These are phyloP conservation scores for Calonectria hongkongensis DNA, from an alignment of 2,329 filamentous ascomycete species.

Conservation along the genomic window DNA sequence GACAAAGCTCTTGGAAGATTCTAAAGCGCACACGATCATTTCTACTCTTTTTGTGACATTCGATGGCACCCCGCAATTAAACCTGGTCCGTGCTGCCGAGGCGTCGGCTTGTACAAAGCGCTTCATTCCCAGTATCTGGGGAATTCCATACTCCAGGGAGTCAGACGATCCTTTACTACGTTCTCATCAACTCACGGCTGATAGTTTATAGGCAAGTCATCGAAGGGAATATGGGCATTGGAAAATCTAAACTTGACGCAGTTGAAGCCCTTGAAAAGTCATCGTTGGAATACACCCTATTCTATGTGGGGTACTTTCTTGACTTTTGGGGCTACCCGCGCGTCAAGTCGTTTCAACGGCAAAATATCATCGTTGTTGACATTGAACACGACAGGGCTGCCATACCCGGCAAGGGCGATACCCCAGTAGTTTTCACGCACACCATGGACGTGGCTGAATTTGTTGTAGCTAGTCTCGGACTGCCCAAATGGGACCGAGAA, in stretches of 20 bases:
- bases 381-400: not conserved
- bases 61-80: not conserved
- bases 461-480: not conserved
- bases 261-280: slow-evolving; percentile 2
- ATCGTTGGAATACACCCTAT: not conserved
- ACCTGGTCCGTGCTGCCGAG: not conserved
- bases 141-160: slow-evolving; percentile 2
- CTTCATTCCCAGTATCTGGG: slow-evolving; percentile 6
- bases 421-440: not conserved
- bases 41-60: not conserved
- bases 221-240: not conserved
- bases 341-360: not conserved
- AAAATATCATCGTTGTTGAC: not conserved
- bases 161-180: not conserved
- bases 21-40: not conserved
- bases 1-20: not conserved
- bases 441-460: not conserved
- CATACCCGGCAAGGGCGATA: not conserved
- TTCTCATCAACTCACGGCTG: too few species aligned
- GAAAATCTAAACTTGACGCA: not conserved
- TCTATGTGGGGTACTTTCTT: slow-evolving; percentile 14
- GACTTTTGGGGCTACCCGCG: slow-evolving; percentile 15
- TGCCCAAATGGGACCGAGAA: not conserved
- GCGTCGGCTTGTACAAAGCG: not conserved
- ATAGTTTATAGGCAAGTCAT: not conserved